phyloP scores from a whole-genome alignment of 202 grass and related monocot genomes.

The Setaria italica region DNA sequence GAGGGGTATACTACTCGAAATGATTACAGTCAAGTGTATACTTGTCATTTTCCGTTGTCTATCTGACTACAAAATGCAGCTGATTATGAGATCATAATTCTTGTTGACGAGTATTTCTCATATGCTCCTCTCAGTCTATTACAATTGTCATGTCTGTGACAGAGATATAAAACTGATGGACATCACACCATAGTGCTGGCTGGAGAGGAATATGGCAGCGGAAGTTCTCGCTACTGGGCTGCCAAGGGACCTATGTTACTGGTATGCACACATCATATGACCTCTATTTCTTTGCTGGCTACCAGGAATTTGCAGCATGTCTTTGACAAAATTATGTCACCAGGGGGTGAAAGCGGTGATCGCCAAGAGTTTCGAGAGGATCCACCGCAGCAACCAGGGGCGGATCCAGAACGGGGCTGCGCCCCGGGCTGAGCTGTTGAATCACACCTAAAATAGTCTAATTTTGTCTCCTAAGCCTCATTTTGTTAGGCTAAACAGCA shows the following conservation, averaged over 20 bases:
- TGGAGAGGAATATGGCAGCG: constrained; percentile 90
- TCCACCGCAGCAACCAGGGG: constrained; percentile 94
- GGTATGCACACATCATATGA: constrained; percentile 35
- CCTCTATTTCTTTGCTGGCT: neutral
- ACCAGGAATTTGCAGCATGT: neutral
- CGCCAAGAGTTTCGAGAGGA: constrained; percentile 94
- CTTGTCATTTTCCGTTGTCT: neutral
- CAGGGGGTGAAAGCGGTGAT: constrained; percentile 98
- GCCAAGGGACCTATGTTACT: constrained; percentile 93
- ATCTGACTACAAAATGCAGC: neutral
- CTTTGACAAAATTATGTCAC: constrained; percentile 25
- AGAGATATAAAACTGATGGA: constrained; percentile 87
- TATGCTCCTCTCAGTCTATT: neutral
- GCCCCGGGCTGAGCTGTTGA: too few relatives aligned
- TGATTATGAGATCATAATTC: neutral
- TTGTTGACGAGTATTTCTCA: neutral
- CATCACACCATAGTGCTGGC: constrained; percentile 79
- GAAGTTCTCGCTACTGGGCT: constrained; percentile 97
- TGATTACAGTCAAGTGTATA: neutral
- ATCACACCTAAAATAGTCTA: too few relatives aligned
- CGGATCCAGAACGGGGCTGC: too few relatives aligned
- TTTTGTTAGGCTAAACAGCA: too few relatives aligned
- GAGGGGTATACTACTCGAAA: neutral
- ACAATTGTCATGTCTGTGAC: constrained; percentile 37
- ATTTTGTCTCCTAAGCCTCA: too few relatives aligned